Conservation (phyloP, 2,329 filamentous ascomycete genomes). For the Ophiostoma tasmaniense region DNA sequence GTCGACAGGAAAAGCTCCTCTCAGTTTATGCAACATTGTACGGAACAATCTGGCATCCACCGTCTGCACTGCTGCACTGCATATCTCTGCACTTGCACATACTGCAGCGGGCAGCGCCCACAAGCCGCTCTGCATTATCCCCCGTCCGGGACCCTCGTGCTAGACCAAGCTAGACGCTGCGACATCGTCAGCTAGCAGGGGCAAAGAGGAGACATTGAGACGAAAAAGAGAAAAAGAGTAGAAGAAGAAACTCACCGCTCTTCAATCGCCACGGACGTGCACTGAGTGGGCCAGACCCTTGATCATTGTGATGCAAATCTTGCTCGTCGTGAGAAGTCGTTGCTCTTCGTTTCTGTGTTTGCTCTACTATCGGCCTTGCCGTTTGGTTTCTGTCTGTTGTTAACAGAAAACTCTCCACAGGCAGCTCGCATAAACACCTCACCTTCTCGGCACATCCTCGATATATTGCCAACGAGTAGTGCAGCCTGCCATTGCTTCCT, state of each 20-base stretch:
- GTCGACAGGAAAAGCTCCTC: neutral
- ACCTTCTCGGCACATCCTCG: neutral
- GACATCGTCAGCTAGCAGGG: neutral
- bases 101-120: neutral
- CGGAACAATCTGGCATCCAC: neutral
- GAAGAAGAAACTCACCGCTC: conserved; percentile 3
- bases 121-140: conserved; percentile 4
- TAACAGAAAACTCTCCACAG: neutral
- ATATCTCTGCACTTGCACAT: neutral
- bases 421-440: neutral
- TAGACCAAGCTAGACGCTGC: neutral
- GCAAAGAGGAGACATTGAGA: neutral
- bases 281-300: conserved; percentile 2
- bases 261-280: neutral
- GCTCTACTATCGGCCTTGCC: neutral
- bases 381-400: neutral
- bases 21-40: neutral
- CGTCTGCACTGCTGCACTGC: neutral
- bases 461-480: neutral
- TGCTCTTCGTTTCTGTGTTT: neutral
- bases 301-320: neutral
- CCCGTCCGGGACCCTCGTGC: neutral
- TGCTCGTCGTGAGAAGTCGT: neutral
- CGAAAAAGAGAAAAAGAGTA: neutral
- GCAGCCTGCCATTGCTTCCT: conserved; percentile 2